phyloP scores from a whole-genome alignment of 805 yeast genomes.

The Candida maltosa region DNA sequence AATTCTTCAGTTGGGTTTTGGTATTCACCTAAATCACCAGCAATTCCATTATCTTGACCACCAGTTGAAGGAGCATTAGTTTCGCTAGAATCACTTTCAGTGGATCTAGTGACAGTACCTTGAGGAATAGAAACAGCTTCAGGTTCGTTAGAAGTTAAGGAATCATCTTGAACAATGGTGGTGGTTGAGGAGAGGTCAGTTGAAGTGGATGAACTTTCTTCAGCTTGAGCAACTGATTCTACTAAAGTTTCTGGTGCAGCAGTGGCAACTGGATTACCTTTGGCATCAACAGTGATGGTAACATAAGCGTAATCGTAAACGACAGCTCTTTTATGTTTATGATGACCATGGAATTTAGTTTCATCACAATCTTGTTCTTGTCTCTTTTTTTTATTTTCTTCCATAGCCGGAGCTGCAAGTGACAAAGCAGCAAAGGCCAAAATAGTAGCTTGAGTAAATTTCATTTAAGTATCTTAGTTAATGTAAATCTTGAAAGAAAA shows the following conservation, averaged over 20 bases:
- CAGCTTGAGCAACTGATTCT: slow-evolving; percentile 15
- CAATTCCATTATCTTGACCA: slow-evolving; percentile 10
- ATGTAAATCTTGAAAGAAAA: not conserved
- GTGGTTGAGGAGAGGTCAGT: slow-evolving; percentile 11
- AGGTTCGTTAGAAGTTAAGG: slow-evolving; percentile 21
- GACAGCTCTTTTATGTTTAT: slow-evolving; percentile 57
- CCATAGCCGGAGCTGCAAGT: slow-evolving; percentile 24
- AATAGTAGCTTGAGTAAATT: slow-evolving; percentile 8
- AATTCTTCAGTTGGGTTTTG: slow-evolving; percentile 50
- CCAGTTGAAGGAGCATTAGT: slow-evolving; percentile 9
- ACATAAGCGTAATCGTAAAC: slow-evolving; percentile 43
- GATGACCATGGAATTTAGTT: slow-evolving; percentile 54
- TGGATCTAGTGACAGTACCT: slow-evolving; percentile 16
- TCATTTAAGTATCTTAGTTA: slow-evolving; percentile 5
- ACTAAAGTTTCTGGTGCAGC: slow-evolving; percentile 10
- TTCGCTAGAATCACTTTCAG: not conserved
- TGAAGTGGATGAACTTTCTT: slow-evolving; percentile 29
- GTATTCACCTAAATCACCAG: slow-evolving; percentile 54
- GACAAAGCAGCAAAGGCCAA: slow-evolving; percentile 12
- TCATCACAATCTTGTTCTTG: slow-evolving; percentile 35
- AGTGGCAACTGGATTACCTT: slow-evolving; percentile 34
- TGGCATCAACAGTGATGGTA: slow-evolving; percentile 42
- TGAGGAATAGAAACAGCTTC: slow-evolving; percentile 9
- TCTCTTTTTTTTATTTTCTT: slow-evolving; percentile 15
- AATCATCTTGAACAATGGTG: slow-evolving; percentile 19